Evolutionary conservation across 179 eudicot genomes (phyloP), one percentile per base, ranked within the genome.

Genomic region (Actinidia chinensis): DNA sequence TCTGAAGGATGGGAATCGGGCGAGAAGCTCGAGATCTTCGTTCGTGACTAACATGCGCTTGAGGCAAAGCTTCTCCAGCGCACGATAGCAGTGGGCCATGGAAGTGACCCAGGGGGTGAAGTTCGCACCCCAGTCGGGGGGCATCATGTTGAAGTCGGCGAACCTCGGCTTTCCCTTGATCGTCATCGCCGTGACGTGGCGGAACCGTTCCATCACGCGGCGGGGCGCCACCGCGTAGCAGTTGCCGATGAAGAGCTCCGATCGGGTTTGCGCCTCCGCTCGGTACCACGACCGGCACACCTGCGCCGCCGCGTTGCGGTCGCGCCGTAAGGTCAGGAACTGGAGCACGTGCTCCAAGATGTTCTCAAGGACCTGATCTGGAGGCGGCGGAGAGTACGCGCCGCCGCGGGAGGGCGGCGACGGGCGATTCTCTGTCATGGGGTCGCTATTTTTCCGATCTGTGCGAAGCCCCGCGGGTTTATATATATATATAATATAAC

Each of bases 221-320:
- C 52, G 22, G 0, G 95, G 95, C 0, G 89, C 79, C 2, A 89
- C 81, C 0, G 92, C 76, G 74, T 93, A 93, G 75, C 92, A 91
- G 89, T 93, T 93, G 5, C 93, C 91, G 23, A 93, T 85, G 77
- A 86, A 90, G 48, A 93, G 85, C 64, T 93, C 88, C 68, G 92
- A 86, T 82, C 97, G 85, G 67, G 93, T 93, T 7, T 81, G 84
- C 1, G 97, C 88, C 74, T 93, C 97, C 0, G 88, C 88, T 0
- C 88, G 86, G 85, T 79, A 89, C 97, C 97, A 93, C 3, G 97
- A 90, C 47, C 83, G 87, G 80, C 92, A 90, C 0, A 93, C 97
- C 0, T 88, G 51, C 0, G 97, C 90, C 1, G 83, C 95, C 0
- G 93, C 61, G 92, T 87, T 90, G 6, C 95, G 87, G 83, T 93